Base-by-base conservation (phyloP, 441 rosid species). In the Erodium texanum region DNA sequence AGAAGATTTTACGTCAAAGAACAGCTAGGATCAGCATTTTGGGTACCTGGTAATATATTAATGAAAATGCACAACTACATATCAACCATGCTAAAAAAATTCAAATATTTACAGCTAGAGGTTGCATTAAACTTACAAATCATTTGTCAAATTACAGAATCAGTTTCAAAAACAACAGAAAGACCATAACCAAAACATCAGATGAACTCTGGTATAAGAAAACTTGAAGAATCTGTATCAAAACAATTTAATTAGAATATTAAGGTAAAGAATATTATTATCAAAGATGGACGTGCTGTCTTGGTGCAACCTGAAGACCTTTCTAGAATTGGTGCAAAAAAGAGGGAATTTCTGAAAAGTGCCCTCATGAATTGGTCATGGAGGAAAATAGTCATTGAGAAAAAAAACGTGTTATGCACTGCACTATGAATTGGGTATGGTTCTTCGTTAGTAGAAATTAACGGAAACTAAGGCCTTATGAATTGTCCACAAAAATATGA, bases 51-150 rank as follows among this genome's bases (percentile, higher is more conserved):
- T 15, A 50, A 50, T 24, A 27, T 62, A 62, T 62, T 36, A 24
- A 24, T 62, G 34, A 27, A 62, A 24, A 62, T 62, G 65, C 65
- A 62, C 65, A 24, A 62, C 65, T 24, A 27, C 14, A 12, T 24
- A 24, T 50, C 32, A 24, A 24, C 65, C 15, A 27, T 14, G 65
- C 65, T 15, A 22, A 23, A 58, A 58, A 58, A 20, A n/a, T 15
- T 20, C 18, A 11, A 58, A 29, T 24, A 24, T 24, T 24, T 24
- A 62, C 36, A 62, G 65, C 24, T 24, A 19, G 16, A 24, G 14
- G 65, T 62, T 24, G 36, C 18, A 24, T 6, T 4, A 3, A 62
- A 62, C 65, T 12, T 24, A 6, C 16, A 62, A 62, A 24, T 20
- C 22, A 58, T 58, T 58, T 8, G 5, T 22, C 27, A 22, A 27